These are phyloP conservation scores for Hyphodiscus sp. DNA, from an alignment of 2,329 filamentous ascomycete genomes.

Conservation along the genomic window DNA sequence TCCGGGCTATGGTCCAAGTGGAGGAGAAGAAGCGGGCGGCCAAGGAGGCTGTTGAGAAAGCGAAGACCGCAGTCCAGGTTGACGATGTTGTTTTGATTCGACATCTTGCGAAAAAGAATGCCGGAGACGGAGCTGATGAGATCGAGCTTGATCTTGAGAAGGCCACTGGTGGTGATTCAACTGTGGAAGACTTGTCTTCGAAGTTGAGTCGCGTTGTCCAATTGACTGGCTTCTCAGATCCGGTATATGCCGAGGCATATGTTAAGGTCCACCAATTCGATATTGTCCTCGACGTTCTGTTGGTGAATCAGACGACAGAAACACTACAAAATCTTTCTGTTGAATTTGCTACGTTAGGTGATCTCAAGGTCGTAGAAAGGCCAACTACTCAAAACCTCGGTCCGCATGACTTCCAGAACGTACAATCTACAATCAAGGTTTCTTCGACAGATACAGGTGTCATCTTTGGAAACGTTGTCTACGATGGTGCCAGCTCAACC, in stretches of 20 bases:
- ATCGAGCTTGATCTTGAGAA: constrained; percentile 87
- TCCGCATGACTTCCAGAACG: constrained; percentile 94
- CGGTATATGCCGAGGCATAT: constrained; percentile 98
- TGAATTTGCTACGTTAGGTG: constrained; percentile 95
- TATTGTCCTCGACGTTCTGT: constrained; percentile 89
- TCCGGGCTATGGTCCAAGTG: constrained; percentile 92
- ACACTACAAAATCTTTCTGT: constrained; percentile 96
- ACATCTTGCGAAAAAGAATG: constrained; percentile 88
- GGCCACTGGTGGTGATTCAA: constrained; percentile 84
- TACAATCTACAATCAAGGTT: constrained; percentile 98
- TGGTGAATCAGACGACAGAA: constrained; percentile 96
- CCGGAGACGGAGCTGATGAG: constrained; percentile 73
- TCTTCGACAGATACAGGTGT: constrained; percentile 97
- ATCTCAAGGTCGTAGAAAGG: constrained; percentile 95
- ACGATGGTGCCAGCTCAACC: constrained; percentile 85
- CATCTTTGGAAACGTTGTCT: constrained; percentile 97
- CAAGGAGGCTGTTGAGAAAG: constrained; percentile 86
- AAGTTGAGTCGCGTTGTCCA: constrained; percentile 96
- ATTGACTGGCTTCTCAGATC: constrained; percentile 94
- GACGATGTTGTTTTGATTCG: constrained; percentile 92
- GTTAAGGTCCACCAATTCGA: constrained; percentile 99
- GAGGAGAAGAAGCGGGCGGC: constrained; percentile 98
- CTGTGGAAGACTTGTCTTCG: constrained; percentile 78
- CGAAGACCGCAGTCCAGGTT: constrained; percentile 89
- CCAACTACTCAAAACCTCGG: constrained; percentile 94